These are phyloP conservation scores for Cutaneotrichosporon mucoides DNA, from an alignment of 1,284 basidiomycete species.

Conservation along the genomic window DNA sequence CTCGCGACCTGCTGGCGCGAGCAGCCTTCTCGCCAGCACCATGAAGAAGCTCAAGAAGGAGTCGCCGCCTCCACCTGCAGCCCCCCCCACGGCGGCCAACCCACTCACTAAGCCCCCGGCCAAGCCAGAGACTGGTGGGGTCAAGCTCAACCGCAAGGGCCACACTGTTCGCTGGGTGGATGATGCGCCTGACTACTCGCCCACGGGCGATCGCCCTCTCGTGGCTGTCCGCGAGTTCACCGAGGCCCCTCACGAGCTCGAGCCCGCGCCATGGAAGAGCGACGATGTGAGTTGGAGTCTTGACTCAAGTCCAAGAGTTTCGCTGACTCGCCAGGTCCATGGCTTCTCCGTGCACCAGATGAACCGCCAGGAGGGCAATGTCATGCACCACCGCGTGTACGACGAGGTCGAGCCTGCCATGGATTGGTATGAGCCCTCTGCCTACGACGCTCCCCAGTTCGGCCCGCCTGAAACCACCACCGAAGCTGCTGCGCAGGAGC, in stretches of 20 bases:
- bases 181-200: constrained; percentile 9
- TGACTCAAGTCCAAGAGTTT: too few species aligned
- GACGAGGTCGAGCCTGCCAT: constrained; percentile 23
- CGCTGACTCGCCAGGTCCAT: constrained; percentile 20
- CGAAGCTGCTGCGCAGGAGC: constrained; percentile 30
- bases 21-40: constrained; percentile 9
- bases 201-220: constrained; percentile 23
- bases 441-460: constrained; percentile 5
- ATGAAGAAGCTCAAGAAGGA: constrained; percentile 14
- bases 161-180: constrained; percentile 34
- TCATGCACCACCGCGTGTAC: constrained; percentile 21
- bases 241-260: constrained; percentile 33
- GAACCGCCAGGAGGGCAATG: constrained; percentile 34
- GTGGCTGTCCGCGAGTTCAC: constrained; percentile 28
- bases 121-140: not conserved
- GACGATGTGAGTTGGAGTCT: constrained; percentile 14
- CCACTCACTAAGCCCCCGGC: not conserved
- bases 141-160: constrained; percentile 36
- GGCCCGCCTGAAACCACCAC: constrained; percentile 1
- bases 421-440: constrained; percentile 36
- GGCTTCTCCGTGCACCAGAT: constrained; percentile 27
- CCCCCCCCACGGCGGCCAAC: not conserved
- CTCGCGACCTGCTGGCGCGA: not conserved
- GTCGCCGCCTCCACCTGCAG: not conserved
- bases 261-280: constrained; percentile 25